A percentile compares a stretch with the other conserved stretches of the same genome.
Conservation (phyloP, 1,139 yeast species). For the Candida sojae region DNA sequence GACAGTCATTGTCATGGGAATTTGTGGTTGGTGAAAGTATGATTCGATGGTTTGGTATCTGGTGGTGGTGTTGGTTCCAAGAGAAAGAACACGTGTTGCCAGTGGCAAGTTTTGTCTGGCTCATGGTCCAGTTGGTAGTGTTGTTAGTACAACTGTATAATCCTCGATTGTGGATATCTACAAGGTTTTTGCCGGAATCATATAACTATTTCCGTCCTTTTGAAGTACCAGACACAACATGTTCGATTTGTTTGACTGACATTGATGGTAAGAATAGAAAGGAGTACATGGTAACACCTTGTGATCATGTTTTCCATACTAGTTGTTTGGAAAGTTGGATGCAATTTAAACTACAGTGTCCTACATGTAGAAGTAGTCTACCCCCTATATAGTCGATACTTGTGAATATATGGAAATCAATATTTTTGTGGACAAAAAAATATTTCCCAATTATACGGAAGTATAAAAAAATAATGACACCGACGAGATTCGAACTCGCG, state of each 20-base stretch:
- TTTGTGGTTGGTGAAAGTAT: conserved; percentile 69
- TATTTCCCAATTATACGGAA: too few species aligned
- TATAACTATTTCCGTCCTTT: conserved; percentile 28
- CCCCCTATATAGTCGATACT: conserved; percentile 54
- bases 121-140: neutral
- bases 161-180: conserved; percentile 41
- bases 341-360: conserved; percentile 90
- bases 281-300: conserved; percentile 79
- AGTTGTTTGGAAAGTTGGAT: conserved; percentile 91
- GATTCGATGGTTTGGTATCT: conserved; percentile 46
- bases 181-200: conserved; percentile 4
- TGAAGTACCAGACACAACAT: conserved; percentile 49
- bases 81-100: neutral
- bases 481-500: conserved; percentile 4
- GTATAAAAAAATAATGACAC: conserved; percentile 4
- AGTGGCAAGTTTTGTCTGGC: neutral
- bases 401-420: too few species aligned
- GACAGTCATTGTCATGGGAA: conserved; percentile 65
- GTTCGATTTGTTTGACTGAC: conserved; percentile 88
- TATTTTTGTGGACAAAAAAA: neutral
- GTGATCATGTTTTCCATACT: conserved; percentile 86
- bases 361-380: conserved; percentile 82
- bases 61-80: conserved; percentile 43
- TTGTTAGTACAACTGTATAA: conserved; percentile 31
- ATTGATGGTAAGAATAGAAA: conserved; percentile 40